Evolutionary conservation across 495 filamentous ascomycete genomes (phyloP).

Genomic region (Aspergillus leporis): DNA sequence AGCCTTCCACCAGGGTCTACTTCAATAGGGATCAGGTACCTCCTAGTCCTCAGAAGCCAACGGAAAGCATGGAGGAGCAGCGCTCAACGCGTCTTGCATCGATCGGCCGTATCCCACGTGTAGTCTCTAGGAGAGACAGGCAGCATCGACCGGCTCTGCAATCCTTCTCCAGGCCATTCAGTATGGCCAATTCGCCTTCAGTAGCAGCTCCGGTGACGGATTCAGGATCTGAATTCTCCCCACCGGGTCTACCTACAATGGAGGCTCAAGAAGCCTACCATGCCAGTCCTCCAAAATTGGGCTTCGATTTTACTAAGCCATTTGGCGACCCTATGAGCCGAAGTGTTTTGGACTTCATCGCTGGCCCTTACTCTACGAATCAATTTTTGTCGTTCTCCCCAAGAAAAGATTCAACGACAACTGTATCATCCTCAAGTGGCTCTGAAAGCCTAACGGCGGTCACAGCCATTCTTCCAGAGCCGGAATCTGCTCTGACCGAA

Average conservation of each 20-base stretch:
- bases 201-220: constrained; percentile 24
- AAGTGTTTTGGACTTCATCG: constrained; percentile 38
- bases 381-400: constrained; percentile 77
- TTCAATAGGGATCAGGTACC: constrained; percentile 30
- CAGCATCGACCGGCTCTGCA: constrained; percentile 69
- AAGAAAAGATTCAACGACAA: constrained; percentile 66
- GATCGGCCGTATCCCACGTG: constrained; percentile 87
- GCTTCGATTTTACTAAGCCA: constrained; percentile 34
- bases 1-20: constrained; percentile 45
- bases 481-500: constrained; percentile 60
- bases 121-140: constrained; percentile 70
- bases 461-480: constrained; percentile 61
- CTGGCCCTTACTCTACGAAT: constrained; percentile 38
- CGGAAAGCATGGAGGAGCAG: constrained; percentile 18
- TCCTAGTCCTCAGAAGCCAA: constrained; percentile 19
- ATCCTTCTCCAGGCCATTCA: constrained; percentile 85
- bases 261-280: constrained; percentile 18
- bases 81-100: constrained; percentile 62
- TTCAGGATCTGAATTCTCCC: constrained; percentile 16
- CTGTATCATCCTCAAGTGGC: constrained; percentile 66
- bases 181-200: constrained; percentile 37
- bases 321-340: constrained; percentile 39
- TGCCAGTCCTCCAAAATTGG: constrained; percentile 23
- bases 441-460: constrained; percentile 61
- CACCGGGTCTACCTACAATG: constrained; percentile 27